Percentiles rank a stretch among this genome's conserved stretches.
Conservation (phyloP, 495 filamentous ascomycete species). For the Tuber calosporum region DNA sequence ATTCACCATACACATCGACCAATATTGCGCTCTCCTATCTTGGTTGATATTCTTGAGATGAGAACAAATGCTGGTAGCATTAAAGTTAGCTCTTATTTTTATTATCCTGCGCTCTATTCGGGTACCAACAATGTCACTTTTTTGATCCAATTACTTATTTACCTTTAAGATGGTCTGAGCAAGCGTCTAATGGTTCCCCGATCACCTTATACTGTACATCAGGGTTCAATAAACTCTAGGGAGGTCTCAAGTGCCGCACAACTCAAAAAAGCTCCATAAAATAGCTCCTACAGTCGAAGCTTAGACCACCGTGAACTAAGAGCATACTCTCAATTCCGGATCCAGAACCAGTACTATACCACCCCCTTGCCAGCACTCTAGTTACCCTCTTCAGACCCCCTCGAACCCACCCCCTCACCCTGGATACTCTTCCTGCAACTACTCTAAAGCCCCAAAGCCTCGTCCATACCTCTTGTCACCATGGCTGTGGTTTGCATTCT, state of each 20-base stretch:
- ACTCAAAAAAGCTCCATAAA: neutral
- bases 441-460: conserved; percentile 17
- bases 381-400: neutral
- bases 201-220: neutral
- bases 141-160: neutral
- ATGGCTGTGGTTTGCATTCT: conserved; percentile 23
- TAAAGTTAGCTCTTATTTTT: neutral
- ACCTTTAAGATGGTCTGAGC: neutral
- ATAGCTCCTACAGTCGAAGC: neutral
- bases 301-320: neutral
- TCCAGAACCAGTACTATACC: neutral
- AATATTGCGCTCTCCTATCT: neutral
- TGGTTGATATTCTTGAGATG: neutral
- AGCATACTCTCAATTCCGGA: neutral
- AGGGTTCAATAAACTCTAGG: neutral
- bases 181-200: neutral
- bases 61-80: neutral
- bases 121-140: neutral
- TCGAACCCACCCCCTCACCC: neutral
- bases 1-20: neutral
- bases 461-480: conserved; percentile 31
- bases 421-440: neutral
- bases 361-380: neutral
- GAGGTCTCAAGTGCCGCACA: neutral
- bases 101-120: neutral